Conservation (phyloP, 768 basidiomycete genomes). For the Leccinum aurantiacum region DNA sequence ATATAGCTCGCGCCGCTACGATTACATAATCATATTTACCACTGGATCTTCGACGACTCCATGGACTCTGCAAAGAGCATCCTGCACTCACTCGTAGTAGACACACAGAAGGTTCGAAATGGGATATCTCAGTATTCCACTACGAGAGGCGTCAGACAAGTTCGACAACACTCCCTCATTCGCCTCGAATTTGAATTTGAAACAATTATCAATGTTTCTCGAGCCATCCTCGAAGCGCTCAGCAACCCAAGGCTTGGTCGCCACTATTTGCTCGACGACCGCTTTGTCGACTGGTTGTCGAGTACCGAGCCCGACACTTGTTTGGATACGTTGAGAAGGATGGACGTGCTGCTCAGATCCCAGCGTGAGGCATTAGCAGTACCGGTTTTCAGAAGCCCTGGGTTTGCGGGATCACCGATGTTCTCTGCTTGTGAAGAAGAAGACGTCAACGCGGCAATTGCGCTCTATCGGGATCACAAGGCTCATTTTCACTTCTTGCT, state of each 20-base stretch:
- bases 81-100: background rate
- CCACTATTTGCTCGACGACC: conserved; percentile 5
- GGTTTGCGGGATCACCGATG: background rate
- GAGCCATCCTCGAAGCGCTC: conserved; percentile 6
- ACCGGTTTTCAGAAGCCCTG: background rate
- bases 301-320: conserved; percentile 2
- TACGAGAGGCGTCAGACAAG: background rate
- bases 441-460: background rate
- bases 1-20: too few species aligned
- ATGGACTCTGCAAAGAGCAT: conserved; percentile 10
- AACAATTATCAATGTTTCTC: conserved; percentile 4
- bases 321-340: conserved; percentile 2
- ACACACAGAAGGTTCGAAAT: background rate
- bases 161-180: conserved; percentile 10
- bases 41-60: background rate
- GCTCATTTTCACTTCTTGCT: conserved; percentile 13
- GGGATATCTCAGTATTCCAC: background rate
- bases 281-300: conserved; percentile 9
- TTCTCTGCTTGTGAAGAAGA: background rate
- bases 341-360: background rate
- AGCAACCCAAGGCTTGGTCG: background rate
- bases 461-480: conserved; percentile 2
- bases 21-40: too few species aligned
- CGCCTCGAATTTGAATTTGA: conserved; percentile 6
- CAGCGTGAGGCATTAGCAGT: background rate